Evolutionary conservation across 2,329 filamentous ascomycete species (phyloP).

Genomic region (Aspergillus viridinutans): DNA sequence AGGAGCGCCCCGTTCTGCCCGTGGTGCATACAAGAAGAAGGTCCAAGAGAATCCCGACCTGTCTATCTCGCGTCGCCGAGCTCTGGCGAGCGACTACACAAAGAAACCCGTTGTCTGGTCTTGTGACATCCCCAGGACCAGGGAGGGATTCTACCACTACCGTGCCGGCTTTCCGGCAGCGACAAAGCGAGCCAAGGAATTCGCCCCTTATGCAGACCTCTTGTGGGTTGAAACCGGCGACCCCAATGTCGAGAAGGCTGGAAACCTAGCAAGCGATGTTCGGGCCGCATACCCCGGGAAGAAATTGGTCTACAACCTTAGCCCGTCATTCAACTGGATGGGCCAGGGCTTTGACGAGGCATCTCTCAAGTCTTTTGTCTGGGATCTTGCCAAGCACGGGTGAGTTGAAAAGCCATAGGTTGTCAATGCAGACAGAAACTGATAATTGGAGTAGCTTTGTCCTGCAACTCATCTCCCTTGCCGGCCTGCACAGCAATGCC

Average conservation of each 20-base stretch:
- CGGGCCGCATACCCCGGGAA: slow-evolving; percentile 68
- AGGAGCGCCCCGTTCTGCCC: slow-evolving; percentile 59
- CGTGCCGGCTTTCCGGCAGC: slow-evolving; percentile 75
- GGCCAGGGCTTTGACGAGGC: slow-evolving; percentile 82
- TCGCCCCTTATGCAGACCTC: slow-evolving; percentile 87
- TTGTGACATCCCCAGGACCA: slow-evolving; percentile 87
- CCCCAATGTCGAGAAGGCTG: slow-evolving; percentile 73
- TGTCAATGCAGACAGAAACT: neutral
- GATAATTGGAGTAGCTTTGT: slow-evolving; percentile 45
- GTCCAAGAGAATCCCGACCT: slow-evolving; percentile 64
- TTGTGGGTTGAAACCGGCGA: slow-evolving; percentile 96
- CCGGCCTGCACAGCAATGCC: slow-evolving; percentile 60
- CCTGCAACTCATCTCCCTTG: slow-evolving; percentile 61
- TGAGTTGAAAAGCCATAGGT: slow-evolving; percentile 46
- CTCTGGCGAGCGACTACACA: slow-evolving; percentile 64
- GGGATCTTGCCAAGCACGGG: slow-evolving; percentile 89
- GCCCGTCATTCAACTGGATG: slow-evolving; percentile 98
- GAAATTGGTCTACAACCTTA: slow-evolving; percentile 93
- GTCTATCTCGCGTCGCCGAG: slow-evolving; percentile 72
- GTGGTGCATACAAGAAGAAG: slow-evolving; percentile 63
- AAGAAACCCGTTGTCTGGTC: slow-evolving; percentile 71
- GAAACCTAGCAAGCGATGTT: slow-evolving; percentile 71
- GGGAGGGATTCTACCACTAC: slow-evolving; percentile 63
- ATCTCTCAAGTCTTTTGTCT: slow-evolving; percentile 85
- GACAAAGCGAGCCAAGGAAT: slow-evolving; percentile 88